phyloP scores from a whole-genome alignment of 345 rosid species.

The Linum lewisii region DNA sequence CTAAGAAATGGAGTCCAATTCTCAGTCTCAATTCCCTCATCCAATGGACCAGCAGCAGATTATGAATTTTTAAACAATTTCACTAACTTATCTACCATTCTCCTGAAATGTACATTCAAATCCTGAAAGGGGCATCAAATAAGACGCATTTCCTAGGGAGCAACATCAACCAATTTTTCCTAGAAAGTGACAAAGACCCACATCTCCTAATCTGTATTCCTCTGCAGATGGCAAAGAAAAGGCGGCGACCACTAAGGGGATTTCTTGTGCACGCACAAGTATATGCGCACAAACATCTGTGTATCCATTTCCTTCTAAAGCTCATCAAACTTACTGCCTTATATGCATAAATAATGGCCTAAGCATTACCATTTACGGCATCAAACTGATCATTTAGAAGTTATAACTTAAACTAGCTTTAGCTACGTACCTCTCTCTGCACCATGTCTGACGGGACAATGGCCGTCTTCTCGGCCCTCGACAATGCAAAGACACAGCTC shows the following conservation, averaged over 20 bases:
- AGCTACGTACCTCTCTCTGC: not conserved
- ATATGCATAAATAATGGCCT: not conserved
- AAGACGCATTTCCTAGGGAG: too few species aligned
- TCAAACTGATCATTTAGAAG: not conserved
- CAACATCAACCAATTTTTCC: not conserved
- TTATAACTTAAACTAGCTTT: too few species aligned
- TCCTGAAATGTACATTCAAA: too few species aligned
- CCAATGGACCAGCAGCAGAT: too few species aligned
- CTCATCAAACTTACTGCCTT: not conserved
- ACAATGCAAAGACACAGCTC: conserved; percentile 50
- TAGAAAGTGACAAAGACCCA: not conserved
- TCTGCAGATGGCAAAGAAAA: not conserved
- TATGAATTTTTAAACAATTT: too few species aligned
- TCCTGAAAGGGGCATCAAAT: too few species aligned
- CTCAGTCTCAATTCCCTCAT: too few species aligned
- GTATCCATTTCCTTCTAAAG: not conserved
- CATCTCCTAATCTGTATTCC: not conserved
- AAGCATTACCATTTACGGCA: not conserved
- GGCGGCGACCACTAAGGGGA: not conserved
- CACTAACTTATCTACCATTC: too few species aligned
- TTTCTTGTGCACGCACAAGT: not conserved
- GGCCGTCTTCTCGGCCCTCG: conserved; percentile 38
- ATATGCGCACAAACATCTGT: not conserved
- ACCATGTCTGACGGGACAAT: conserved; percentile 25
- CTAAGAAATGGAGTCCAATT: too few species aligned